Evolutionary conservation across 73 alveolate species (phyloP), one percentile per base, ranked within the genome.

Genomic region (Blepharisma japonicum): DNA sequence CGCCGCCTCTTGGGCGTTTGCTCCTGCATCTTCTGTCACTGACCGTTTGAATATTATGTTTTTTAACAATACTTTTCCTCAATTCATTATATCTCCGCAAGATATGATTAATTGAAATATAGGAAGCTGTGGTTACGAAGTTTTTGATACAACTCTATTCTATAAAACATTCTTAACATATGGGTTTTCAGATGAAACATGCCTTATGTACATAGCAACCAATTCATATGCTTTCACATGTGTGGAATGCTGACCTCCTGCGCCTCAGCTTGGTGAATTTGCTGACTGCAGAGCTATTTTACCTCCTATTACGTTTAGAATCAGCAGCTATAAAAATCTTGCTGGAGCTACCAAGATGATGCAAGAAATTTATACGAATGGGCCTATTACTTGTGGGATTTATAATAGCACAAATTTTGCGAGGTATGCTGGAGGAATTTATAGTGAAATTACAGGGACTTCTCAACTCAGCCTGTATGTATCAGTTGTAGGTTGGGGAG

Each of bases 1-100:
- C 71, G 98, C 98, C 48, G 92, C 98, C 54, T 96, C 98, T 87
- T 96, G 98, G 98, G 98, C 98, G 5, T 95, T 91, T 39, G 97
- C 97, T 6, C 81, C 98, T 21, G 87, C 95, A 78, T 81, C 89
- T 46, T 87, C 98, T 18, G 84, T 96, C 42, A 88, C 96, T 32
- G 97, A 92, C 77, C 86, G 99, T 70, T 87, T 93, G 48, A 96
- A 94, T 86, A 91, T 94, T 70, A 86, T 89, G 42, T 89, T 97
- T 71, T n/a, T n/a, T n/a, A 88, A 91, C 14, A 98, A 93, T 27
- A 84, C 74, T 61, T 93, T 94, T 89, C 93, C 96, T 56, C 97
- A 91, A 84, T 76, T 90, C 77, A 85, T 70, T 80, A 70, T 89
- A 9, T 85, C 97, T n/a, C 92, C 93, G 3, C 97, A 94, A 87